A percentile compares a stretch with the other conserved stretches of the same genome.
Evolutionary conservation across 2,329 filamentous ascomycete species (phyloP).

Genomic region (Penicillium psychrosexuale): DNA sequence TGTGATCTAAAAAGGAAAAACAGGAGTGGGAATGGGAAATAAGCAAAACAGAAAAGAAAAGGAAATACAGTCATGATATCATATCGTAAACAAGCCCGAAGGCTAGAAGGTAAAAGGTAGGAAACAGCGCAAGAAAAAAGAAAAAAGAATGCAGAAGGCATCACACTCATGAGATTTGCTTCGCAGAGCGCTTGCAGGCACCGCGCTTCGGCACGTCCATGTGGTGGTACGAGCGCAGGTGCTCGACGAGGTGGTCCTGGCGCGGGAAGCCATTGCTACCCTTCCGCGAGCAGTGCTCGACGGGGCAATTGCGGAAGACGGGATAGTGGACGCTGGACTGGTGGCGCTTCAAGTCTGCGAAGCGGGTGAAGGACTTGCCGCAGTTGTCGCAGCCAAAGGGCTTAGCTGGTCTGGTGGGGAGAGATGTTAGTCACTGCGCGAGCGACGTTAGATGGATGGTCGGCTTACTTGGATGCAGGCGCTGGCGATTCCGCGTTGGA

Average conservation of each 20-base stretch:
- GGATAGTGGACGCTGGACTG: constrained; percentile 47
- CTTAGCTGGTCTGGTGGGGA: constrained; percentile 25
- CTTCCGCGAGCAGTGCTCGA: constrained; percentile 46
- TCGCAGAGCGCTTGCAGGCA: constrained; percentile 29
- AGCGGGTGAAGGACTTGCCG: constrained; percentile 44
- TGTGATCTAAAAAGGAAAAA: not conserved
- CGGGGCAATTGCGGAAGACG: constrained; percentile 44
- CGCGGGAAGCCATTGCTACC: constrained; percentile 53
- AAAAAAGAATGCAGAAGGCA: not conserved
- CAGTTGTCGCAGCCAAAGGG: constrained; percentile 35
- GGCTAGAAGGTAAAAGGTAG: too few species aligned
- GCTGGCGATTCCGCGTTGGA: constrained; percentile 20
- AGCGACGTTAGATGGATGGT: too few species aligned
- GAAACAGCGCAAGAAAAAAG: not conserved
- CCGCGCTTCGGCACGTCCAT: constrained; percentile 44
- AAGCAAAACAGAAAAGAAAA: not conserved
- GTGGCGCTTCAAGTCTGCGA: constrained; percentile 52
- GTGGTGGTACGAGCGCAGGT: constrained; percentile 56
- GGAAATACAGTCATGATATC: not conserved
- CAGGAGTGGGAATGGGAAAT: not conserved
- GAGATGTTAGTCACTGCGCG: not conserved
- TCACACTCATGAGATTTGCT: constrained; percentile 10
- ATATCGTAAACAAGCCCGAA: not conserved
- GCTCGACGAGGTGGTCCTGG: constrained; percentile 57
- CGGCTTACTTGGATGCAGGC: constrained; percentile 26